phyloP scores from a whole-genome alignment of 768 basidiomycete genomes.

The Xerocomellus chrysenteron region DNA sequence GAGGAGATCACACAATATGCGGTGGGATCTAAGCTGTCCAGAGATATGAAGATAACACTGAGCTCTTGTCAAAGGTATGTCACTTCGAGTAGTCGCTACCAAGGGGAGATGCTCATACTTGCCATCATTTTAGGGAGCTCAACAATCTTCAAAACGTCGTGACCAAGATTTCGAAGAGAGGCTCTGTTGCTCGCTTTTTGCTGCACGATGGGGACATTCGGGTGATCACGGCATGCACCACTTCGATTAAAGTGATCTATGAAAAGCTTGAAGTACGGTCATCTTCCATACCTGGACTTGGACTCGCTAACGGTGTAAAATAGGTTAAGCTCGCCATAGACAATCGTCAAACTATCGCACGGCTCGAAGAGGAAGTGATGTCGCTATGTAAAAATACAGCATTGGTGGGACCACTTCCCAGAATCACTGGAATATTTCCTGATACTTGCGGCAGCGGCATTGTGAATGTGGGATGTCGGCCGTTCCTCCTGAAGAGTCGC shows the following conservation, averaged over 20 bases:
- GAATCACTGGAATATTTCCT: not conserved
- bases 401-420: not conserved
- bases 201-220: slow-evolving; percentile 10
- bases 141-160: slow-evolving; percentile 6
- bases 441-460: slow-evolving; percentile 2
- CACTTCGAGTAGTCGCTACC: too few species aligned
- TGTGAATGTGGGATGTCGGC: slow-evolving; percentile 3
- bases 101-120: not conserved
- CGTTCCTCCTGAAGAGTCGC: not conserved
- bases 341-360: slow-evolving; percentile 3
- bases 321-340: slow-evolving; percentile 16
- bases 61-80: slow-evolving; percentile 7
- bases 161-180: slow-evolving; percentile 2
- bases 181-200: slow-evolving; percentile 1
- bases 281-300: not conserved
- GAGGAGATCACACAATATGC: not conserved
- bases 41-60: slow-evolving; percentile 4
- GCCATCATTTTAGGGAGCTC: slow-evolving; percentile 4
- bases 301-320: not conserved
- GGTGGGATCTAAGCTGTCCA: not conserved
- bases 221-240: slow-evolving; percentile 5
- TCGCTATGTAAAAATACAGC: not conserved
- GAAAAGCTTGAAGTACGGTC: slow-evolving; percentile 5
- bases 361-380: slow-evolving; percentile 10
- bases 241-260: slow-evolving; percentile 10